Percentiles rank a stretch among this genome's conserved stretches.
These are phyloP conservation scores for Platismatia glauca DNA, from an alignment of 495 filamentous ascomycete species.

Conservation along the genomic window DNA sequence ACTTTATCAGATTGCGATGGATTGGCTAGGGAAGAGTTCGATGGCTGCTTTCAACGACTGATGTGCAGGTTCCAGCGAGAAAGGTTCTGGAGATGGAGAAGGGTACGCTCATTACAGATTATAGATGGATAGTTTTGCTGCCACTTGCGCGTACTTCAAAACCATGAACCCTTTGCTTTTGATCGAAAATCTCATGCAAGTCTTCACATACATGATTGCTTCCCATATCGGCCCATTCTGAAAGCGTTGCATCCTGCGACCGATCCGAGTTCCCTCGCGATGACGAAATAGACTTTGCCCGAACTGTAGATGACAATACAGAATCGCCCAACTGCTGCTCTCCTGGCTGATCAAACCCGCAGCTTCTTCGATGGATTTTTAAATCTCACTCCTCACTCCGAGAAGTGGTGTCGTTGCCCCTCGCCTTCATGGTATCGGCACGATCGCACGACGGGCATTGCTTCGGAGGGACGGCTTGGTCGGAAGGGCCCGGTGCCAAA, in stretches of 20 bases:
- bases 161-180: not conserved
- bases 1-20: not conserved
- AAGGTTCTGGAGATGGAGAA: not conserved
- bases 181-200: not conserved
- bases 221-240: not conserved
- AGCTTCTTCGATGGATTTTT: not conserved
- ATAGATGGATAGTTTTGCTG: constrained; percentile 2
- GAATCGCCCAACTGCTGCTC: not conserved
- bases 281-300: not conserved
- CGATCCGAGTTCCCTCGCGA: not conserved
- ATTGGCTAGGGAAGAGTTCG: not conserved
- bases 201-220: not conserved
- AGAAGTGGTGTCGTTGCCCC: not conserved
- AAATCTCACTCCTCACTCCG: not conserved
- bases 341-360: not conserved
- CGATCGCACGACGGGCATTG: not conserved
- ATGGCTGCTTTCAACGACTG: not conserved
- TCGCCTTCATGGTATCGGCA: not conserved
- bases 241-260: not conserved
- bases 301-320: not conserved
- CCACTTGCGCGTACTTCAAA: not conserved
- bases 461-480: not conserved
- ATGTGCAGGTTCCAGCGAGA: constrained; percentile 3
- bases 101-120: not conserved
- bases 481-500: not conserved